Evolutionary conservation across 2,329 filamentous ascomycete genomes (phyloP), one percentile per base, ranked within the genome.

Genomic region (Mycosphaerella arachidis): DNA sequence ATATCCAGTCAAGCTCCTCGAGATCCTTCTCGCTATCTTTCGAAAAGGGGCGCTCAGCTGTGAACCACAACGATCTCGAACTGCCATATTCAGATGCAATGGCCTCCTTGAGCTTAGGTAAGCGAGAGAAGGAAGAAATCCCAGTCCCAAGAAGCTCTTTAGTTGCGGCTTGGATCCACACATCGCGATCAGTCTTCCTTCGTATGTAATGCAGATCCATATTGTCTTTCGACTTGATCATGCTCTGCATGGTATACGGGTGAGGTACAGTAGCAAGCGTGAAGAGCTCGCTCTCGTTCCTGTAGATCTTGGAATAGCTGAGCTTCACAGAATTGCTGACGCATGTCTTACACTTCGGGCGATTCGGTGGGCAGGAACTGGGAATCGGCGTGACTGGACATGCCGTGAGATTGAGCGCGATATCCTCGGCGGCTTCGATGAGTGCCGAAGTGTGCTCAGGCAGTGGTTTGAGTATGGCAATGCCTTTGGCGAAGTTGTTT

Each of bases 201-300:
- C 78, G 76, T n/a, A 81, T 69, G 68, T 78, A 80, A 27, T 69
- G 71, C 7, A 70, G 63, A 57, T 77, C 72, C 48, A 80, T 61
- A 9, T 71, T 77, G 18, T 66, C 62, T 33, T 65, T 68, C 1
- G 71, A 82, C 64, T 85, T 82, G 60, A 85, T 81, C 18, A 97
- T 79, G 12, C 86, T 84, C 56, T 86, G 83, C 46, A 91, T 81
- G 1, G 92, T 97, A 78, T 92, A 96, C 0, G 94, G 94, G 72
- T 99, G 94, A 0, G 93, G 93, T 12, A 97, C 88, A 0, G 87
- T 90, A 60, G 89, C 92, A 64, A 99, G 90, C 2, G 89, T 91
- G 77, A 92, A 97, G 16, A 88, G 72, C 1, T 80, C 81, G 13
- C 87, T 86, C 4, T 82, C 82, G 74, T 97, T 96, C 57, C 82